Evolutionary conservation across 306 rosid species (phyloP), one percentile per base, ranked within the genome.

Genomic region (Hippophae tibetana): DNA sequence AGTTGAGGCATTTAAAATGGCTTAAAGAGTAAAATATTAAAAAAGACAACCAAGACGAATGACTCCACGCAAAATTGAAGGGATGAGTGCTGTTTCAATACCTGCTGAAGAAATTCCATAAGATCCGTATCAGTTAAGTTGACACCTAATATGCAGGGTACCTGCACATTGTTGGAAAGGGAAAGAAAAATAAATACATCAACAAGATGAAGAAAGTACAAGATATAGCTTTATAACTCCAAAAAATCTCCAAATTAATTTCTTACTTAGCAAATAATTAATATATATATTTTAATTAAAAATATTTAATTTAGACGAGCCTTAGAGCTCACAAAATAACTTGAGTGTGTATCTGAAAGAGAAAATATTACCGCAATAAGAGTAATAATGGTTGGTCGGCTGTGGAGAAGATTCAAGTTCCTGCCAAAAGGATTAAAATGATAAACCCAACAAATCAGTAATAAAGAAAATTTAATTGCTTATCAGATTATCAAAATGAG

Each of bases 91-190:
- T 42, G 13, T 45, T 47, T 10, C 23, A 52, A 49, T 67, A 92
- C 99, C 99, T 92, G 99, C 84, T 88, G 96, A 77, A 92, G 96
- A 80, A 78, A 92, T 67, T 92, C 99, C 81, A 83, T 56, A 55
- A 92, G 96, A 83, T 92, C 96, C 43, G 50, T 76, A 70, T 84
- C 88, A 47, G 84, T 79, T 72, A 92, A 77, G 62, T 73, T 85
- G 74, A 84, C 93, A 54, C 95, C 99, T 69, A 88, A 79, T 74
- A 92, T 82, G 80, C 81, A 85, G 7, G 99, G 99, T 59, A 88
- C 95, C 99, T 92, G 79, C 65, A 72, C 56, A 58, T 54, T 12
- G 67, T 38, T 64, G 38, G 38, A 31, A 31, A 42, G 51, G 58
- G 7, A 42, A 42, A 67, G 69, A 46, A 43, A 52, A 48, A 44